Evolutionary conservation across 352 stramenopile species (phyloP).

Genomic region (Phytophthora ramorum): DNA sequence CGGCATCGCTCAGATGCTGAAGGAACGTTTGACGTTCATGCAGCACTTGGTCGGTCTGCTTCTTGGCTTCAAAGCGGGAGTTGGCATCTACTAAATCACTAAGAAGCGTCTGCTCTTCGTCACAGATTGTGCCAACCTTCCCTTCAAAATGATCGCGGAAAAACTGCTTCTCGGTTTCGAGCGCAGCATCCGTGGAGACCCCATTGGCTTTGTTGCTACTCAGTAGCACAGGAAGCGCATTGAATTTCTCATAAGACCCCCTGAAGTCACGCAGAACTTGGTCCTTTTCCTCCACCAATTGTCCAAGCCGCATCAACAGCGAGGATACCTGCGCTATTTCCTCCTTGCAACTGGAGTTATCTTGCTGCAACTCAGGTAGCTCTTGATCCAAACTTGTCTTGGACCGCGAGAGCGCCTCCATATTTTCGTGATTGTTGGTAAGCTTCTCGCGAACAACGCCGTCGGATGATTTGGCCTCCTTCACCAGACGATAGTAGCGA

Average conservation of each 20-base stretch:
- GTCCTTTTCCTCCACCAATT: conserved; percentile 68
- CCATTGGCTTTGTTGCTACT: conserved; percentile 33
- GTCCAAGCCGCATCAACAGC: conserved; percentile 60
- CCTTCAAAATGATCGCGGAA: conserved; percentile 67
- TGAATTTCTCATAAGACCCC: conserved; percentile 66
- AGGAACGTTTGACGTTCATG: conserved; percentile 64
- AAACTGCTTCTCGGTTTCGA: conserved; percentile 65
- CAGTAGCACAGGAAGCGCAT: conserved; percentile 58
- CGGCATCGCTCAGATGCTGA: conserved; percentile 64
- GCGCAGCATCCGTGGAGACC: conserved; percentile 36
- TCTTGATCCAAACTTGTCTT: conserved; percentile 68
- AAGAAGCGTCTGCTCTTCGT: conserved; percentile 56
- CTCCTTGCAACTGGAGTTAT: conserved; percentile 62
- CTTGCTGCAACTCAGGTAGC: conserved; percentile 50
- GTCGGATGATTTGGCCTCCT: conserved; percentile 75
- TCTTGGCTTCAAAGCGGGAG: conserved; percentile 62
- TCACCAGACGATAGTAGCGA: conserved; percentile 77
- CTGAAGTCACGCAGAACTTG: conserved; percentile 62
- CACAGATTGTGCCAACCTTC: conserved; percentile 60
- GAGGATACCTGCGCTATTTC: conserved; percentile 56
- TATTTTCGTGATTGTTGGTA: conserved; percentile 34
- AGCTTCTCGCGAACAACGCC: conserved; percentile 66
- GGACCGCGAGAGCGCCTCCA: conserved; percentile 51
- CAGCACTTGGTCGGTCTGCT: conserved; percentile 63
- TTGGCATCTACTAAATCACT: conserved; percentile 54